A percentile compares a stretch with the other conserved stretches of the same genome.
Conservation (phyloP, 352 stramenopile species). For the Phytophthora constricta region DNA sequence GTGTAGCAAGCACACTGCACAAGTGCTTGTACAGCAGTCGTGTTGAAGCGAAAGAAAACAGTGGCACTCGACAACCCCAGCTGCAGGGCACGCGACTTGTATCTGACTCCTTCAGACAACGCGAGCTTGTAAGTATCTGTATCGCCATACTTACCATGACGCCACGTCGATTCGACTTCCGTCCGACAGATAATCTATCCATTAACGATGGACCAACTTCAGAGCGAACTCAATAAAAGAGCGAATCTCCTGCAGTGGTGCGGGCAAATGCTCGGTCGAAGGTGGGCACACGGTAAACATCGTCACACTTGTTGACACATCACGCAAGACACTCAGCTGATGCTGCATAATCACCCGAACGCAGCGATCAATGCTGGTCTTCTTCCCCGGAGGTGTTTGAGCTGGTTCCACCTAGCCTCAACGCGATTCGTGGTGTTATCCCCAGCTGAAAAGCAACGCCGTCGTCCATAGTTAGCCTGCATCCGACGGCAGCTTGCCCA, state of each 20-base stretch:
- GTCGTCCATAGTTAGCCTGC: constrained; percentile 1
- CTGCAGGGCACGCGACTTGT: not conserved
- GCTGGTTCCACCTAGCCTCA: constrained; percentile 5
- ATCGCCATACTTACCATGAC: not conserved
- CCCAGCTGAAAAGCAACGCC: not conserved
- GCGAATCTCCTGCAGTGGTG: not conserved
- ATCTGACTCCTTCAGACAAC: not conserved
- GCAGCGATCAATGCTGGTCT: constrained; percentile 6
- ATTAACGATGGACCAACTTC: not conserved
- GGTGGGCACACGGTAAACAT: not conserved
- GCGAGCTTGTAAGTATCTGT: not conserved
- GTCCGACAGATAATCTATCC: not conserved
- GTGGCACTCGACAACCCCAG: not conserved
- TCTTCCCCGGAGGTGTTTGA: not conserved
- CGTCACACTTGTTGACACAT: not conserved
- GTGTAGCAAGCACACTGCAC: not conserved
- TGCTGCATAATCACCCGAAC: constrained; percentile 2
- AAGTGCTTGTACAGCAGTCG: not conserved
- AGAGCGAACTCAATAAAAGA: not conserved
- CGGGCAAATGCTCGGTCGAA: not conserved
- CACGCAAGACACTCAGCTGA: not conserved
- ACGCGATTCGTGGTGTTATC: constrained; percentile 4
- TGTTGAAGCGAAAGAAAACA: not conserved
- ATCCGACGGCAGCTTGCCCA: not conserved
- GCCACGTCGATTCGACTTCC: not conserved